Base-by-base conservation (phyloP, 106 monocot species). In the Acanthochlamys bracteata region DNA sequence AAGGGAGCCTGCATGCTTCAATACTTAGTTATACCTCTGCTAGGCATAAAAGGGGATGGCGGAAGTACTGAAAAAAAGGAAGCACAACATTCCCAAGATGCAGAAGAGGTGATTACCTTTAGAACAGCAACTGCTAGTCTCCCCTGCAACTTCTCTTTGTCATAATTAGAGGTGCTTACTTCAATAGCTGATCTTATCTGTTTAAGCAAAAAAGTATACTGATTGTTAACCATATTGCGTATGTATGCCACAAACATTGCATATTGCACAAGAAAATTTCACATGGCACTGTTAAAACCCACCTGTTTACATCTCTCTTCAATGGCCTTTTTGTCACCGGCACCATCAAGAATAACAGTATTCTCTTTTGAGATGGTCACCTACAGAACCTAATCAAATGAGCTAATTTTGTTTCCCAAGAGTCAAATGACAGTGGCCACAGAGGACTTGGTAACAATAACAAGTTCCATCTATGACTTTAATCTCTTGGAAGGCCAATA, bases 271-370 rank as follows among this genome's bases (percentile, higher is more conserved):
- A 49, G 49, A 1, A 17, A 17, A 49, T 4, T 49, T 49, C 12
- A 1, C 17, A 49, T 33, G 49, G 9, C 12, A 49, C 2, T 49
- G 17, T 20, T 19, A 42, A 61, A 8, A 76, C 79, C 26, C 65
- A 98, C 96, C 82, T 88, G 88, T 57, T 98, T 88, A 46, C 84
- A 74, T 75, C 96, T 82, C 73, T 91, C 91, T 69, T 98, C 91
- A 42, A 98, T 85, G 27, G 85, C 64, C 71, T 98, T 98, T 72
- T 98, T 98, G 74, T 91, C 91, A 57, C 96, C 96, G 64, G 82
- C 82, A 22, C 96, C 96, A 77, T 91, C 88, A 76, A 98, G 91
- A 66, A 98, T 63, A 53, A 98, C 85, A 41, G 88, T 98, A 55
- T 98, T 88, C 73, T 98, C 96, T 79, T 98, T 91, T 42, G 96